Evolutionary conservation across 1,139 yeast genomes (phyloP).

Genomic region (Yamadazyma spencermartinsiae): DNA sequence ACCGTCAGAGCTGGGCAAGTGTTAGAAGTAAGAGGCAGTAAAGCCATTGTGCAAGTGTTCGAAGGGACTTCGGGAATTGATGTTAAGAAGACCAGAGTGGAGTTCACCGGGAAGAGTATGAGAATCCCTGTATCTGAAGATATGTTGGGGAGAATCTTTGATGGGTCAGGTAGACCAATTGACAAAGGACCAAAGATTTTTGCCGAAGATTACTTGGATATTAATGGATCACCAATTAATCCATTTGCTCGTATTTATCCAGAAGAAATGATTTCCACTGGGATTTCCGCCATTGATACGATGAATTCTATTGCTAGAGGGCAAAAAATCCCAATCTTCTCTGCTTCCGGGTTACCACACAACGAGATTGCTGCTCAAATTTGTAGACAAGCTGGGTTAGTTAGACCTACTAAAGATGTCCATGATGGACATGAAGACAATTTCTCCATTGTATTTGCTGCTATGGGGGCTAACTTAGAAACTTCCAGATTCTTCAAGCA

Average conservation of each 20-base stretch:
- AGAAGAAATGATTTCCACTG: slow-evolving; percentile 99
- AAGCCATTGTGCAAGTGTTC: slow-evolving; percentile 97
- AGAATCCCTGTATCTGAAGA: slow-evolving; percentile 96
- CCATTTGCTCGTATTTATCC: slow-evolving; percentile 98
- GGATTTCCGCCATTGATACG: slow-evolving; percentile 96
- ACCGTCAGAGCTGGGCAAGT: slow-evolving; percentile 95
- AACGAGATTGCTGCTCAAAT: slow-evolving; percentile 99
- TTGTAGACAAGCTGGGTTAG: slow-evolving; percentile 99
- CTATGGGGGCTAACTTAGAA: slow-evolving; percentile 60
- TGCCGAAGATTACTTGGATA: slow-evolving; percentile 97
- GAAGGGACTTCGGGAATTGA: slow-evolving; percentile 98
- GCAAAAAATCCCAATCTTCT: slow-evolving; percentile 97
- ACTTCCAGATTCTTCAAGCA: slow-evolving; percentile 72
- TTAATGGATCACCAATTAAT: slow-evolving; percentile 97
- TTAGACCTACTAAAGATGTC: slow-evolving; percentile 98
- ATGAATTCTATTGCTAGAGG: slow-evolving; percentile 99
- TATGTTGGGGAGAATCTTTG: slow-evolving; percentile 95
- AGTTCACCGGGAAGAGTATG: slow-evolving; percentile 92
- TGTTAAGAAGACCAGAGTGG: slow-evolving; percentile 95
- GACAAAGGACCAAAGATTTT: slow-evolving; percentile 98
- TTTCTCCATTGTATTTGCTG: slow-evolving; percentile 98
- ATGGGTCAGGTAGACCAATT: slow-evolving; percentile 98
- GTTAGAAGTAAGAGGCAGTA: slow-evolving; percentile 92
- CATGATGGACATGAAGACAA: slow-evolving; percentile 99
- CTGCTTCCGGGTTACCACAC: slow-evolving; percentile 99